These are phyloP conservation scores for Hygrocybe coccinea DNA, from an alignment of 768 basidiomycete species.

Conservation along the genomic window DNA sequence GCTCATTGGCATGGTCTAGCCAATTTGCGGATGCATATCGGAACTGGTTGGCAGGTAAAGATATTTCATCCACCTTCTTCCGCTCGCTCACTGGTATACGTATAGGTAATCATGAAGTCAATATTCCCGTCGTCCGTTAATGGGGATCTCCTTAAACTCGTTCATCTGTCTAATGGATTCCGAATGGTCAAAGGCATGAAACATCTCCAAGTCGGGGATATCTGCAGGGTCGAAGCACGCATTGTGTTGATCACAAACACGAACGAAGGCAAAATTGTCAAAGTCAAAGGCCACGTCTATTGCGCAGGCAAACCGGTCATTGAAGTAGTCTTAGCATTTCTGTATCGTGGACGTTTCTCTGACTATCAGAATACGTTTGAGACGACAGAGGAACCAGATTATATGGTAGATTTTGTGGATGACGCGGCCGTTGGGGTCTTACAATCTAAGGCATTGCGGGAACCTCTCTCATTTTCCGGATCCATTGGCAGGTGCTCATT, in stretches of 20 bases:
- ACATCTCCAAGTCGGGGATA: constrained; percentile 80
- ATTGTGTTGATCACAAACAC: constrained; percentile 88
- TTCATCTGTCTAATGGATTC: constrained; percentile 97
- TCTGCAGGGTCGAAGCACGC: constrained; percentile 83
- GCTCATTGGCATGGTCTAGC: constrained; percentile 3
- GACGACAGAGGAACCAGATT: too few species aligned
- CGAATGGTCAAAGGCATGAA: constrained; percentile 73
- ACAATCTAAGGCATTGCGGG: too few species aligned
- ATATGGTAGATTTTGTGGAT: too few species aligned
- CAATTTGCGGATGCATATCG: constrained; percentile 38
- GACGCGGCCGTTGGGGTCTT: too few species aligned
- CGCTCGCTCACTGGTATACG: constrained; percentile 8
- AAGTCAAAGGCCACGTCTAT: constrained; percentile 78
- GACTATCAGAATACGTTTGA: too few species aligned
- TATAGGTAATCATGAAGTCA: constrained; percentile 95
- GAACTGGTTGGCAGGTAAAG: constrained; percentile 94
- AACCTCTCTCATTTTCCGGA: too few species aligned
- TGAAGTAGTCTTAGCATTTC: constrained; percentile 91
- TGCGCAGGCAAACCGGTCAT: constrained; percentile 78
- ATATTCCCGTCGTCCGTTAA: constrained; percentile 98
- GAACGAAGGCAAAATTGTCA: constrained; percentile 89
- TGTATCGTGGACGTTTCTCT: too few species aligned
- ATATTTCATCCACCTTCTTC: constrained; percentile 8
- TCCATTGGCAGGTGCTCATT: too few species aligned
- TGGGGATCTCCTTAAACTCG: constrained; percentile 92